Conservation (phyloP, 352 stramenopile genomes). For the Phytophthora aleatoria region DNA sequence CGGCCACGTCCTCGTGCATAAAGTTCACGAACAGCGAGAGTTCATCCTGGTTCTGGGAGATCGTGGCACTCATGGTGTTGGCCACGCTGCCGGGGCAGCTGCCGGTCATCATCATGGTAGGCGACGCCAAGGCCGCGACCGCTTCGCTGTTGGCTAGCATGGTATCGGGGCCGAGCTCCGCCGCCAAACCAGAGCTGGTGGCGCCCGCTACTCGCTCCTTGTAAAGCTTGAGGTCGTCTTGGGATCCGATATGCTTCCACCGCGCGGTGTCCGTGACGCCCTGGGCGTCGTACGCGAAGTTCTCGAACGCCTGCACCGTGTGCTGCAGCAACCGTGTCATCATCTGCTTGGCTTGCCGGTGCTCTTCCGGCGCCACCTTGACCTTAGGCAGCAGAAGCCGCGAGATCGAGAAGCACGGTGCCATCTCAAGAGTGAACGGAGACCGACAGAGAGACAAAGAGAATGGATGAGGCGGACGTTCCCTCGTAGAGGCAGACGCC, state of each 20-base stretch:
- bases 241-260: conserved; percentile 51
- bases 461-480: conserved; percentile 8
- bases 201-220: conserved; percentile 40
- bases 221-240: conserved; percentile 57
- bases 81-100: conserved; percentile 48
- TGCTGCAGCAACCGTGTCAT: conserved; percentile 48
- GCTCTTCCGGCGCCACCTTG: conserved; percentile 42
- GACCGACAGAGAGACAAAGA: background rate
- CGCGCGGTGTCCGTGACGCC: conserved; percentile 42
- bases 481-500: conserved; percentile 23
- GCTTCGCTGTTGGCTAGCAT: conserved; percentile 42
- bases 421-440: conserved; percentile 25
- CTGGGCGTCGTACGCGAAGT: conserved; percentile 37
- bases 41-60: conserved; percentile 52
- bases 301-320: conserved; percentile 56
- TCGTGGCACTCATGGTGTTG: conserved; percentile 47
- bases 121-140: conserved; percentile 26
- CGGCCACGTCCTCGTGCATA: conserved; percentile 43
- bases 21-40: conserved; percentile 50
- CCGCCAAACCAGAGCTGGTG: conserved; percentile 33
- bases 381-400: conserved; percentile 50
- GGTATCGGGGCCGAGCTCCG: conserved; percentile 32
- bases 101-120: conserved; percentile 51
- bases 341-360: conserved; percentile 42
- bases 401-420: conserved; percentile 53